These are phyloP conservation scores for Allium cepa DNA, from an alignment of 106 monocot genomes.

Conservation along the genomic window DNA sequence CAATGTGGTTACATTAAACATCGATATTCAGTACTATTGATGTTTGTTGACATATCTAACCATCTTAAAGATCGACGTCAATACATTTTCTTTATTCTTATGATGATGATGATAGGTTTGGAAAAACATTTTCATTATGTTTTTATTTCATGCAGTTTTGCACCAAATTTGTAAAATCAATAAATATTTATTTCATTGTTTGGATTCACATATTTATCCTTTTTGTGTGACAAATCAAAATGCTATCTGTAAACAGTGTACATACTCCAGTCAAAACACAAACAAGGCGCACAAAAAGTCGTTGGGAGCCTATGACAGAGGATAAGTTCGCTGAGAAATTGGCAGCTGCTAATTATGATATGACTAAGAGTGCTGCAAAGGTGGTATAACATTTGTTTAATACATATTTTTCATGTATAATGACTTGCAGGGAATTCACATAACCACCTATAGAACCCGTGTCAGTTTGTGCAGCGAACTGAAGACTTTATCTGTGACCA, in stretches of 20 bases:
- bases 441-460: too few relatives aligned
- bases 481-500: too few relatives aligned
- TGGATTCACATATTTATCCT: neutral
- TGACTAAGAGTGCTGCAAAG: constrained; percentile 30
- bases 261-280: constrained; percentile 36
- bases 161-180: neutral
- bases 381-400: constrained; percentile 14
- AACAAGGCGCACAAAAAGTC: constrained; percentile 68
- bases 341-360: constrained; percentile 20
- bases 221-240: constrained; percentile 5
- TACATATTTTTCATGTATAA: too few relatives aligned
- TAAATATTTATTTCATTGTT: neutral
- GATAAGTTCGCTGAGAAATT: constrained; percentile 40
- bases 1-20: too few relatives aligned
- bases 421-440: too few relatives aligned
- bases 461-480: too few relatives aligned
- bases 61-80: too few relatives aligned
- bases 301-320: constrained; percentile 88
- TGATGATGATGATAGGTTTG: too few relatives aligned
- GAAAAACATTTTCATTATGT: neutral
- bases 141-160: neutral
- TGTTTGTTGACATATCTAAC: neutral
- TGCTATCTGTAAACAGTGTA: constrained; percentile 26
- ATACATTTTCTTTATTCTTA: too few relatives aligned
- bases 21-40: neutral